phyloP scores from a whole-genome alignment of 2,329 filamentous ascomycete species.

The Botrytis pseudocinerea region DNA sequence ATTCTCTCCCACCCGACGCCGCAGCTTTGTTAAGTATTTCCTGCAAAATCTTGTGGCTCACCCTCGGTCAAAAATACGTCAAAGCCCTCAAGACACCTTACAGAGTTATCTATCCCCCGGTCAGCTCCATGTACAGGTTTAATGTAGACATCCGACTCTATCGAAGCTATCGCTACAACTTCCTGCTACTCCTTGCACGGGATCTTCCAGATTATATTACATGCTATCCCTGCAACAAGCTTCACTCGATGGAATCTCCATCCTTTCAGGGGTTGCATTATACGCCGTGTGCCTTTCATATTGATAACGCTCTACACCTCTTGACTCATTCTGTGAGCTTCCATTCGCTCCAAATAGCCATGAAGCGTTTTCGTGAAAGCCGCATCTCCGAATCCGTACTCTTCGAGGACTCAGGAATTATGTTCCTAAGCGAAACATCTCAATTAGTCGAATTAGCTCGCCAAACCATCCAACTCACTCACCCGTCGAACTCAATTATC shows the following conservation, averaged over 20 bases:
- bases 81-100: background rate
- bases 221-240: background rate
- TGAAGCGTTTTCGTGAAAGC: background rate
- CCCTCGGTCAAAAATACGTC: slow-evolving; percentile 23
- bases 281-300: background rate
- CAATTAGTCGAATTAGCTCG: background rate
- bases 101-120: background rate
- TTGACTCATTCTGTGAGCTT: background rate
- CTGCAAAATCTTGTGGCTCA: slow-evolving; percentile 22
- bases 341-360: background rate
- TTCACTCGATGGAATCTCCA: background rate
- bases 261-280: background rate
- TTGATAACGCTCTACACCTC: background rate
- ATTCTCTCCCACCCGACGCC: slow-evolving; percentile 26
- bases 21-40: slow-evolving; percentile 27
- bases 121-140: background rate
- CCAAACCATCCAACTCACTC: background rate
- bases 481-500: background rate
- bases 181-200: background rate
- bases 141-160: background rate
- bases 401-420: background rate
- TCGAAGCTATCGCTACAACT: background rate
- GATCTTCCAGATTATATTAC: background rate
- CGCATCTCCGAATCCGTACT: background rate
- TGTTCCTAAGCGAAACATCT: background rate